Conservation (phyloP, 176 grass and related monocot species). For the Rhynchospora breviuscula region DNA sequence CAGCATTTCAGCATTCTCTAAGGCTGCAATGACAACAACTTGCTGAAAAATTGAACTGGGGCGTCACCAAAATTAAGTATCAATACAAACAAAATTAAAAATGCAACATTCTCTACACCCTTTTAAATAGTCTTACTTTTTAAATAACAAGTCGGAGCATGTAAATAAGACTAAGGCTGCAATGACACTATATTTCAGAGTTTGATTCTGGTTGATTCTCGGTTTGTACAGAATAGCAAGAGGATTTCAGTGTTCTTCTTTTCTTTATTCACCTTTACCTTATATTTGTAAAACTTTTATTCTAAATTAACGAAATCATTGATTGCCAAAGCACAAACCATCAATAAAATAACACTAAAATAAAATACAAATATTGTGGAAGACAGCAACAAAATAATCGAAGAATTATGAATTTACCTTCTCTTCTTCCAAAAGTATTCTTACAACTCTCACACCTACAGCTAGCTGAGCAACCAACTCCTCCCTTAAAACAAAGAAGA, state of each 20-base stretch:
- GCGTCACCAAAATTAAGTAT: neutral
- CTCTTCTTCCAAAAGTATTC: constrained; percentile 89
- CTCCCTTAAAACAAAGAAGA: constrained; percentile 54
- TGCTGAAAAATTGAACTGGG: no score
- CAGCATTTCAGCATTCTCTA: neutral
- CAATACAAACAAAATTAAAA: neutral
- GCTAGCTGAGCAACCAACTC: constrained; percentile 86
- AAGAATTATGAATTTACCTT: constrained; percentile 50
- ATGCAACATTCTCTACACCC: neutral
- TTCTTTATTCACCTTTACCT: no score
- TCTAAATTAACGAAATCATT: no score
- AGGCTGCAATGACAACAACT: no score
- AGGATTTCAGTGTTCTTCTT: no score
- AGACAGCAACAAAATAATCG: constrained; percentile 8
- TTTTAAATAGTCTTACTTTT: neutral
- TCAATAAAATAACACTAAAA: no score
- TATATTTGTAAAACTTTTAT: no score
- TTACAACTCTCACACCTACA: constrained; percentile 98
- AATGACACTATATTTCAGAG: neutral
- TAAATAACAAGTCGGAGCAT: neutral
- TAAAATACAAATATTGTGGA: neutral
- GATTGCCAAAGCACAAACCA: no score
- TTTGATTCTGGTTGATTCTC: no score
- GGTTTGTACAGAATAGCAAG: no score
- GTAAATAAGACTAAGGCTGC: neutral